Evolutionary conservation across 2,329 filamentous ascomycete genomes (phyloP), one percentile per base, ranked within the genome.

Genomic region (Herpomyces periplanetae): DNA sequence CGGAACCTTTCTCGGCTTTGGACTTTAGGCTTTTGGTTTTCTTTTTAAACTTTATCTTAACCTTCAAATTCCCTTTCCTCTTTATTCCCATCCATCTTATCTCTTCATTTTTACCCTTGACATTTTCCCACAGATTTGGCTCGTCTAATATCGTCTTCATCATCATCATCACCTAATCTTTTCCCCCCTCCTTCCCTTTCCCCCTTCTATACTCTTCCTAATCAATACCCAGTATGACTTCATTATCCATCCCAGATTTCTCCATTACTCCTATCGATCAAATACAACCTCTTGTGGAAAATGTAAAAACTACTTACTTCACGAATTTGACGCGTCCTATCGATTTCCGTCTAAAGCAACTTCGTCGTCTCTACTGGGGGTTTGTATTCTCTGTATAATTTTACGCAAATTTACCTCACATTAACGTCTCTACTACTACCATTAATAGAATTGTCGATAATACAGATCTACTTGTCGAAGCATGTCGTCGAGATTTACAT

Each of bases 301-400:
- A 42, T 4, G 41, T 63, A 16, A 58, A 58, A 32, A 40, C 46
- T 19, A 56, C 60, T n/a, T 91, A 68, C 41, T 48, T 50, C 29
- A 51, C 64, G 8, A 59, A 71, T 36, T 64, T 61, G 41, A 88
- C 73, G 16, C 69, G 69, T 34, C 51, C 66, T 21, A 35, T 88
- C 24, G 51, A 66, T 31, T 91, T 63, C 43, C 59, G 80, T 26
- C 46, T 73, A 26, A 48, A 55, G 21, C 80, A 91, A 47, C 55
- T 96, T 24, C 63, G 73, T 30, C 75, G 71, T 49, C 58, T 91
- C 22, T 91, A 87, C 46, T 91, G 80, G 80, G 71, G 53, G 45
- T 49, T n/a, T n/a, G n/a, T n/a, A n/a, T n/a, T n/a, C n/a, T n/a
- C n/a, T n/a, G n/a, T n/a, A n/a, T n/a, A 28, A 38, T 38, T 33